Percentiles rank a stretch among this genome's conserved stretches.
These are phyloP conservation scores for Botryotinia narcissicola DNA, from an alignment of 2,329 filamentous ascomycete genomes.

Conservation along the genomic window DNA sequence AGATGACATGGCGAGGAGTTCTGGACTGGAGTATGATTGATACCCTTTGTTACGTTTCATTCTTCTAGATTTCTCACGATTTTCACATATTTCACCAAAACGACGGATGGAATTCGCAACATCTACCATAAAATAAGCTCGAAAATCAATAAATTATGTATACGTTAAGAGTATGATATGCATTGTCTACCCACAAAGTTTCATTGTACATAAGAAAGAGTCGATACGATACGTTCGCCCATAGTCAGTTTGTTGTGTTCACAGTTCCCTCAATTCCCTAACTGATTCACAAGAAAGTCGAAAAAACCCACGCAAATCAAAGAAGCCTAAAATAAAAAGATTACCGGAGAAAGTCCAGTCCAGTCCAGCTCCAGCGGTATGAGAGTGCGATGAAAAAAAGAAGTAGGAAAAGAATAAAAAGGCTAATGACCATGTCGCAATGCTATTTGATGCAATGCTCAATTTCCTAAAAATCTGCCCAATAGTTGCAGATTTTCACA, in stretches of 20 bases:
- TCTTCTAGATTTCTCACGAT: background rate
- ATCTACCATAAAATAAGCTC: background rate
- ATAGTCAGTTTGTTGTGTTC: constrained; percentile 20
- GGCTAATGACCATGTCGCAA: background rate
- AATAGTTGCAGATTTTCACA: constrained; percentile 20
- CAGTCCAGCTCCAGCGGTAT: constrained; percentile 15
- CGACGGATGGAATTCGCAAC: background rate
- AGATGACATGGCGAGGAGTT: constrained; percentile 24
- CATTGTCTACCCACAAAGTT: constrained; percentile 40
- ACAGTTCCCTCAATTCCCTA: constrained; percentile 17
- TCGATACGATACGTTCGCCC: constrained; percentile 6
- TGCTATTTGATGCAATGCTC: constrained; percentile 24
- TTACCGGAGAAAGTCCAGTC: constrained; percentile 19
- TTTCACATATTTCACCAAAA: background rate
- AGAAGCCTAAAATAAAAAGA: background rate
- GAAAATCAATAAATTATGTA: constrained; percentile 1
- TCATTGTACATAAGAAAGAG: constrained; percentile 39
- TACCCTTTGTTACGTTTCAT: constrained; percentile 29
- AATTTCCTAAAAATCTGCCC: constrained; percentile 16
- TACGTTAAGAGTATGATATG: constrained; percentile 24
- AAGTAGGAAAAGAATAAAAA: constrained; percentile 11
- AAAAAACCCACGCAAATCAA: constrained; percentile 22
- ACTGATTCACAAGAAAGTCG: constrained; percentile 22
- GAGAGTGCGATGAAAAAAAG: constrained; percentile 14
- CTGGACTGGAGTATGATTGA: constrained; percentile 30